Evolutionary conservation across 2,329 filamentous ascomycete genomes (phyloP).

Genomic region (Xylariales sp.): DNA sequence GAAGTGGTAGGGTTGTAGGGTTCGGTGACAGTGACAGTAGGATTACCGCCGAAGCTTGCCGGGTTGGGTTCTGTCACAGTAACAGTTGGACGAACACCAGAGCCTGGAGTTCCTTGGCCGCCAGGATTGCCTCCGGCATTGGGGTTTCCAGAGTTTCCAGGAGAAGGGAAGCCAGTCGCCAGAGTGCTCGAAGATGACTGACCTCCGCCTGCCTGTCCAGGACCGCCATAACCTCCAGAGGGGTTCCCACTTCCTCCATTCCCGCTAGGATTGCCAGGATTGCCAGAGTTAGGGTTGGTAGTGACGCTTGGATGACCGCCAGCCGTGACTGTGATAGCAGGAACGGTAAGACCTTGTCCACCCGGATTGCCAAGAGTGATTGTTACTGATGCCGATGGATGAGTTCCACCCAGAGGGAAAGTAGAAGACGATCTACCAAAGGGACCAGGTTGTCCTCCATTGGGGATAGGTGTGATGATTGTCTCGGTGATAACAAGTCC

Average conservation of each 20-base stretch:
- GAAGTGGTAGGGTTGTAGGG: background rate
- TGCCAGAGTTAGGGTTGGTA: background rate
- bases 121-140: background rate
- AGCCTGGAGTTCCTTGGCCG: background rate
- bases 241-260: no score
- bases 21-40: constrained; percentile 2
- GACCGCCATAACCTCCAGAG: no score
- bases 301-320: constrained; percentile 1
- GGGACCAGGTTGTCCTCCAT: constrained; percentile 3
- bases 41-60: no score
- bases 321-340: background rate
- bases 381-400: no score
- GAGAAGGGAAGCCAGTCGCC: background rate
- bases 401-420: background rate
- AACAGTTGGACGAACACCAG: no score
- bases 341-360: constrained; percentile 2
- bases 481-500: constrained; percentile 6
- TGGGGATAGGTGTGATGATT: constrained; percentile 5
- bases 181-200: no score
- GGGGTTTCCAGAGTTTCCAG: background rate
- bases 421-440: constrained; percentile 8
- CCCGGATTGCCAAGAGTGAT: no score
- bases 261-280: constrained; percentile 2
- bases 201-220: no score
- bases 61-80: no score